Conservation (phyloP, 2,329 filamentous ascomycete genomes). For the Pseudonectria foliicola region DNA sequence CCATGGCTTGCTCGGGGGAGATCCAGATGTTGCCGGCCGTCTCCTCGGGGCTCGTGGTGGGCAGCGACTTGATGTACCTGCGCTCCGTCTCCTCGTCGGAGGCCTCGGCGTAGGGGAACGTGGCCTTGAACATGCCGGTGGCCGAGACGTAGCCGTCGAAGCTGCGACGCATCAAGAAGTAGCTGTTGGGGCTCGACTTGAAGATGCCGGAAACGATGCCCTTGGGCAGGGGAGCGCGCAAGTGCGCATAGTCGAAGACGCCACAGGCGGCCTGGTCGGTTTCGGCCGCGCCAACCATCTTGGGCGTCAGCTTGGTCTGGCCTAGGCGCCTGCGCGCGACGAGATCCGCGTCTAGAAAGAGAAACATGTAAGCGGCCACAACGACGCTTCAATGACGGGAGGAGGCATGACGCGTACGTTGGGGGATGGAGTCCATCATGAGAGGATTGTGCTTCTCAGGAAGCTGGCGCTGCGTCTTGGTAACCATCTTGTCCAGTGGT, state of each 20-base stretch:
- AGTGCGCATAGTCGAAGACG: constrained; percentile 90
- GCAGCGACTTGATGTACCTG: constrained; percentile 74
- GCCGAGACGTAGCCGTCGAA: constrained; percentile 78
- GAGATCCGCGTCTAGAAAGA: constrained; percentile 59
- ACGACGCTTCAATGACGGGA: constrained; percentile 4
- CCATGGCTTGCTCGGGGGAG: constrained; percentile 70
- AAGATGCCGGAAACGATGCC: constrained; percentile 92
- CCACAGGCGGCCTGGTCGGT: constrained; percentile 68
- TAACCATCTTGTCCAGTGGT: constrained; percentile 29
- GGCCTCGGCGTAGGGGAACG: constrained; percentile 69
- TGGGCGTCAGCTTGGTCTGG: constrained; percentile 83
- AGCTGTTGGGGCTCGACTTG: constrained; percentile 79
- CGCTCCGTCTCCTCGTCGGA: constrained; percentile 70
- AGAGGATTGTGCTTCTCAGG: constrained; percentile 59
- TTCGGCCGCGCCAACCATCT: constrained; percentile 68
- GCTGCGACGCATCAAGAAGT: constrained; percentile 93
- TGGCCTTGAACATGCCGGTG: constrained; percentile 89
- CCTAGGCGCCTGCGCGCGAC: constrained; percentile 81
- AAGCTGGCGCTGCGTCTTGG: constrained; percentile 37
- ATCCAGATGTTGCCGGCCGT: constrained; percentile 98
- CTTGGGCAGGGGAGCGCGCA: constrained; percentile 86
- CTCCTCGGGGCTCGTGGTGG: constrained; percentile 80
- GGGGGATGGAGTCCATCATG: constrained; percentile 56
- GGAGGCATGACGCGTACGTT: constrained; percentile 40
- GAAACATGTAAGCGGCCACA: constrained; percentile 19